A percentile compares a stretch with the other conserved stretches of the same genome.
Conservation (phyloP, 192 early-diverging fungal species). For the Geosiphon pyriformis region DNA sequence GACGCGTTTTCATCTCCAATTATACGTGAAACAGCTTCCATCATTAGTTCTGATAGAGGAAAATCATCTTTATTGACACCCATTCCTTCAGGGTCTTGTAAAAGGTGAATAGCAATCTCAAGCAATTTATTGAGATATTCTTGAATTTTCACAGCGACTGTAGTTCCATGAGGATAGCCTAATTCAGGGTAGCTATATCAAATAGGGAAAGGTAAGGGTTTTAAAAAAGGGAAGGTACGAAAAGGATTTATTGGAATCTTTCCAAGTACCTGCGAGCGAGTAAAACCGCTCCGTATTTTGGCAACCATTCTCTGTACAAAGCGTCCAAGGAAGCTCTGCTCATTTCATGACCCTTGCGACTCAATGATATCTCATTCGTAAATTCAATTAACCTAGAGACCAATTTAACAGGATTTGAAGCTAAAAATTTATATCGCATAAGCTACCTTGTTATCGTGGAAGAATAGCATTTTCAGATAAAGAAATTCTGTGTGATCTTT, state of each 20-base stretch:
- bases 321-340: not conserved
- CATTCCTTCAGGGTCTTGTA: constrained; percentile 15
- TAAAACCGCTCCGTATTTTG: constrained; percentile 19
- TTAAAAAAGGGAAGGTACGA: too few relatives aligned
- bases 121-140: constrained; percentile 22
- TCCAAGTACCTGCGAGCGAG: constrained; percentile 16
- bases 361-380: not conserved
- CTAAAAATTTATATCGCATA: not conserved
- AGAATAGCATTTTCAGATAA: not conserved
- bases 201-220: too few relatives aligned
- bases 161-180: not conserved
- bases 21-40: constrained; percentile 21
- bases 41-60: constrained; percentile 25
- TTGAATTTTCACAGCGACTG: constrained; percentile 11
- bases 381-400: constrained; percentile 4
- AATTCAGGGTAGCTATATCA: constrained; percentile 16
- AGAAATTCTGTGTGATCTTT: not conserved
- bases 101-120: constrained; percentile 21
- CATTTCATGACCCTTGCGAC: not conserved
- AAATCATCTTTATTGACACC: constrained; percentile 15
- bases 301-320: constrained; percentile 23
- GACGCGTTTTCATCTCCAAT: constrained; percentile 23
- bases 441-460: not conserved
- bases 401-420: constrained; percentile 11
- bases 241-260: too few relatives aligned